Evolutionary conservation across 1,284 basidiomycete genomes (phyloP).

Genomic region (Cystobasidiaceae sp.): DNA sequence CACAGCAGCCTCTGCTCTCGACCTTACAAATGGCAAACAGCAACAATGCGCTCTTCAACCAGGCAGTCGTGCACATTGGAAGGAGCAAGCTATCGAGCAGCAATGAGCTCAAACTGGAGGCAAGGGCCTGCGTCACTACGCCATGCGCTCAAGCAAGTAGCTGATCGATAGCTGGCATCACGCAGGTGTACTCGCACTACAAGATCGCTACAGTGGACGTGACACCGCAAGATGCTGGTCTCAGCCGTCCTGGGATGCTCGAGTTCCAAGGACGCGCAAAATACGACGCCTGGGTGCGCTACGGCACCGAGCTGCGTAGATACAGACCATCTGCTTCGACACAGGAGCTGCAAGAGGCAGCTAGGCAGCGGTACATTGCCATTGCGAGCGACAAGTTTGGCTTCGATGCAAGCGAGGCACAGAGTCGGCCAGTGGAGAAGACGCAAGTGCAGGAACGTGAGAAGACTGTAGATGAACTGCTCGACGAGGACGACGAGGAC

Average conservation of each 20-base stretch:
- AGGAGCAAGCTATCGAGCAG: not conserved
- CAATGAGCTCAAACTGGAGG: constrained; percentile 29
- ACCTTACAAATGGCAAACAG: not conserved
- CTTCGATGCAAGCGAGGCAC: not conserved
- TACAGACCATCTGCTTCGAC: not conserved
- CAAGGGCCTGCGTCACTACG: not conserved
- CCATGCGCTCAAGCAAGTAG: not conserved
- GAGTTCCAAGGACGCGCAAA: constrained; percentile 27
- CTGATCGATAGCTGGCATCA: not conserved
- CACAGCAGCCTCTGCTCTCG: not conserved
- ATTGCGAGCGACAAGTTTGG: constrained; percentile 10
- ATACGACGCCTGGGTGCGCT: constrained; percentile 18
- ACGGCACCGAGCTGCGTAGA: not conserved
- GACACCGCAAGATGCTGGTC: not conserved
- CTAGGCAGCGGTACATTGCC: constrained; percentile 3
- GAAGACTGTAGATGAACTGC: constrained; percentile 23
- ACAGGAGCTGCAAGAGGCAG: not conserved
- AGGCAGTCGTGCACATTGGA: constrained; percentile 8
- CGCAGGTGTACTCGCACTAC: constrained; percentile 24
- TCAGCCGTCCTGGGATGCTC: constrained; percentile 16
- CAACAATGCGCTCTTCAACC: constrained; percentile 3
- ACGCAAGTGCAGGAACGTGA: not conserved
- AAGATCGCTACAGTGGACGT: constrained; percentile 25
- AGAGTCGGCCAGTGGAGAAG: not conserved
- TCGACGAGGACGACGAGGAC: constrained; percentile 12